Evolutionary conservation across 139 green algal species (phyloP), one percentile per base, ranked within the genome.

Genomic region (Nannochloris sp.): DNA sequence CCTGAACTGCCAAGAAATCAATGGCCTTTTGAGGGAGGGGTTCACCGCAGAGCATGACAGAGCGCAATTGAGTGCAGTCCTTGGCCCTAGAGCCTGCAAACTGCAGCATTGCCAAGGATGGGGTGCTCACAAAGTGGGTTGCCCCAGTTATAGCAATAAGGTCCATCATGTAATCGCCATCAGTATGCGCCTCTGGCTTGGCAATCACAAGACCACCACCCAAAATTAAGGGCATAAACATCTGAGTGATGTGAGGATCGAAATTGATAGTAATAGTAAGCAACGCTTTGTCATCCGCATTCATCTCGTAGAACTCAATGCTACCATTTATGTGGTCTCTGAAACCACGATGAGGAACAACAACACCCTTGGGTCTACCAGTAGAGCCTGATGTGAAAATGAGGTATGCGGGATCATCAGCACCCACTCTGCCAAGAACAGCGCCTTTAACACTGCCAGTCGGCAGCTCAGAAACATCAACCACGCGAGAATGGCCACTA

Each of bases 361-460:
- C 30, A 32, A 78, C 60, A 33, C 78, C 14, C n/a, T n/a, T n/a
- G n/a, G n/a, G n/a, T n/a, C n/a, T n/a, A n/a, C n/a, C n/a, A n/a
- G n/a, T n/a, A n/a, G 67, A 81, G 24, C 82, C 82, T 2, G 62
- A 79, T 24, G 82, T 89, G 73, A 84, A 89, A 54, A 85, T 83
- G 38, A 79, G 68, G 71, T 85, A 83, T 14, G 73, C 73, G 29
- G 79, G 42, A 19, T 51, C 42, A 27, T 51, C 42, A 27, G 42
- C 24, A 59, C 25, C 39, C 19, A 34, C 61, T 7, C 6, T 23
- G 1, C 36, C 31, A 24, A 29, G 14, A 1, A 35, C 37, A n/a
- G 15, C 12, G 42, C 42, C 42, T 19, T 19, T 19, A 19, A 19
- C 42, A 27, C 42, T 19, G 42, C 42, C 19, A n/a, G n/a, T n/a